Evolutionary conservation across 495 filamentous ascomycete genomes (phyloP).

Genomic region (Staphylotrichum tortipilum): DNA sequence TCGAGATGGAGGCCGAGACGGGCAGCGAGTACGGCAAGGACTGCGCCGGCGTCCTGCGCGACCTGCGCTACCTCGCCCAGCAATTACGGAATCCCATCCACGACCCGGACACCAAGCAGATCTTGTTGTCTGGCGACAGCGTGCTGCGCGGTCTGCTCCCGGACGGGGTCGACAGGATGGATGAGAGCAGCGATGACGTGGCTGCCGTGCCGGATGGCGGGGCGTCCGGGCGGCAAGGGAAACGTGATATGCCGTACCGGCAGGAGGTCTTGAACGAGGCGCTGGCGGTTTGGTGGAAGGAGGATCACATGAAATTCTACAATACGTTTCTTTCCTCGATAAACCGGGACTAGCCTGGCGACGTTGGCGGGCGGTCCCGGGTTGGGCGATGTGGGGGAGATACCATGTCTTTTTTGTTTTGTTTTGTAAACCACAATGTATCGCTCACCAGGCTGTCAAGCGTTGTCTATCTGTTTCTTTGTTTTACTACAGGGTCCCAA

Average conservation of each 20-base stretch:
- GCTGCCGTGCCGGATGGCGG: not conserved
- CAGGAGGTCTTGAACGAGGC: not conserved
- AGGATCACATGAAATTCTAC: constrained; percentile 6
- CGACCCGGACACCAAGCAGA: constrained; percentile 9
- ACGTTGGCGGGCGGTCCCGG: no score
- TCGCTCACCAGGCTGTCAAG: no score
- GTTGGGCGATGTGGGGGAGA: constrained; percentile 1
- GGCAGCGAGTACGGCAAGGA: constrained; percentile 23
- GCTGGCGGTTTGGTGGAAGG: constrained; percentile 4
- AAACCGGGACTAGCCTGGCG: not conserved
- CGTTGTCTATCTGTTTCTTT: no score
- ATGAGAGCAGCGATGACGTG: not conserved
- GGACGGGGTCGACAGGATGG: not conserved
- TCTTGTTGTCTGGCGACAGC: not conserved
- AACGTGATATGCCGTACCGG: not conserved
- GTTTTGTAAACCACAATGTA: no score
- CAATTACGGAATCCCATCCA: constrained; percentile 18
- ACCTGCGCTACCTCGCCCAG: constrained; percentile 16
- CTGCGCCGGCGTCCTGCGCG: constrained; percentile 19
- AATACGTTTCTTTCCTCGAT: constrained; percentile 10
- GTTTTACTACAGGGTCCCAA: constrained; percentile 29
- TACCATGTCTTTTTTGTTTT: constrained; percentile 1
- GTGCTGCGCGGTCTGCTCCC: not conserved
- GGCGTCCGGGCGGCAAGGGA: not conserved
- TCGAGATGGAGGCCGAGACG: constrained; percentile 17